Evolutionary conservation across 768 basidiomycete species (phyloP).

Genomic region (Lactarius quietus): DNA sequence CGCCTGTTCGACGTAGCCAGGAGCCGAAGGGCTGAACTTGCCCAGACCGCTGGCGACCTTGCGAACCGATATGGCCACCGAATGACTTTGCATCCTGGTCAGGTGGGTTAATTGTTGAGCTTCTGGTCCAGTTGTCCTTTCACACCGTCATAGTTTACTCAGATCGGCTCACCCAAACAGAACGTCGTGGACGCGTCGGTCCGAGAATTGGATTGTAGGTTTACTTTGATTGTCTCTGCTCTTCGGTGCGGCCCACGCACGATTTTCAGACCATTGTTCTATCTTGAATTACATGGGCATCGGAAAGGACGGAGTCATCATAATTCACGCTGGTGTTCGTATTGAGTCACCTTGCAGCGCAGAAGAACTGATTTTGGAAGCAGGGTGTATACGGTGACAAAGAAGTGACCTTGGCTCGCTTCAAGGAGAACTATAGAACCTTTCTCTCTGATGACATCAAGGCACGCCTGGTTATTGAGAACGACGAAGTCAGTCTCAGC

Average conservation of each 20-base stretch:
- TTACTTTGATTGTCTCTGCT: neutral
- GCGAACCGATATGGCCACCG: constrained; percentile 52
- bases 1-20: neutral
- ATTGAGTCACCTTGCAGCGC: neutral
- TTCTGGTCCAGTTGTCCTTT: neutral
- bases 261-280: constrained; percentile 62
- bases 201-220: constrained; percentile 63
- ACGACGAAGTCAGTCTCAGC: constrained; percentile 68
- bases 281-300: constrained; percentile 84
- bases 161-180: constrained; percentile 73
- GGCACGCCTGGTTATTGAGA: constrained; percentile 82
- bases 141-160: constrained; percentile 49
- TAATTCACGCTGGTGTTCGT: constrained; percentile 77
- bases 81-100: constrained; percentile 85
- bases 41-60: constrained; percentile 39
- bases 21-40: constrained; percentile 15
- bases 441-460: constrained; percentile 61
- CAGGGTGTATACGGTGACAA: constrained; percentile 85
- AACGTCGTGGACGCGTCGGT: constrained; percentile 73
- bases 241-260: neutral
- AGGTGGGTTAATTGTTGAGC: constrained; percentile 32
- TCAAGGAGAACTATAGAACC: constrained; percentile 64
- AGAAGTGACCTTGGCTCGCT: constrained; percentile 57
- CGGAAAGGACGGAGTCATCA: constrained; percentile 82
- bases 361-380: neutral